Base-by-base conservation (phyloP, 331 rosid genomes). In the Spiraea crenata region DNA sequence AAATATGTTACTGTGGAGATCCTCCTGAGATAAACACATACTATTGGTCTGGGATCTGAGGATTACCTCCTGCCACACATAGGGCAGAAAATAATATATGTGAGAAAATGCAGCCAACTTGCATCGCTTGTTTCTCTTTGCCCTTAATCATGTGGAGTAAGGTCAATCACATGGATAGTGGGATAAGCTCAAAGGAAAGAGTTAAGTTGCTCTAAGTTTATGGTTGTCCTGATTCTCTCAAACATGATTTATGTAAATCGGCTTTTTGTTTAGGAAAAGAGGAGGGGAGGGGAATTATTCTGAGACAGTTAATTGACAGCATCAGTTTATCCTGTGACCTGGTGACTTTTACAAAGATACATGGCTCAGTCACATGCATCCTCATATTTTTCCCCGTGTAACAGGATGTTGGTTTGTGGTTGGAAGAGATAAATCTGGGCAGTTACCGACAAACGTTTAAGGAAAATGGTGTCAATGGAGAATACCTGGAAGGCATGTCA, bases 381-480 rank as follows among this genome's bases (percentile, higher is more conserved):
- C 69, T 70, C 57, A 70, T 63, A 73, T 71, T 59, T 57, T 70
- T 73, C 38, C 67, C 63, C 71, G 66, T 75, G 72, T 75, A 50
- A 64, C 85, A 91, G 99, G 99, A 95, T 95, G 99, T 95, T 71
- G 99, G 99, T 66, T 65, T 91, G 87, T 95, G 99, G 99, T 81
- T 95, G 86, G 99, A 95, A 82, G 91, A 87, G 77, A 95, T 95
- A 82, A 89, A 87, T 79, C 91, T 95, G 60, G 99, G 99, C 75
- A 75, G 89, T 65, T 95, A 93, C 78, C 85, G 97, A 57, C 96
- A 86, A 77, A 92, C 82, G 45, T 95, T 95, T 74, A 87, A 86
- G 85, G 99, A 95, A 82, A 87, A 95, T 56, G 97, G 97, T 75
- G 93, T 95, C 69, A 95, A 95, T 80, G 99, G 97, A 71, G 99